Evolutionary conservation across 2,329 filamentous ascomycete species (phyloP).

Genomic region (Trichoderma pleuroti): DNA sequence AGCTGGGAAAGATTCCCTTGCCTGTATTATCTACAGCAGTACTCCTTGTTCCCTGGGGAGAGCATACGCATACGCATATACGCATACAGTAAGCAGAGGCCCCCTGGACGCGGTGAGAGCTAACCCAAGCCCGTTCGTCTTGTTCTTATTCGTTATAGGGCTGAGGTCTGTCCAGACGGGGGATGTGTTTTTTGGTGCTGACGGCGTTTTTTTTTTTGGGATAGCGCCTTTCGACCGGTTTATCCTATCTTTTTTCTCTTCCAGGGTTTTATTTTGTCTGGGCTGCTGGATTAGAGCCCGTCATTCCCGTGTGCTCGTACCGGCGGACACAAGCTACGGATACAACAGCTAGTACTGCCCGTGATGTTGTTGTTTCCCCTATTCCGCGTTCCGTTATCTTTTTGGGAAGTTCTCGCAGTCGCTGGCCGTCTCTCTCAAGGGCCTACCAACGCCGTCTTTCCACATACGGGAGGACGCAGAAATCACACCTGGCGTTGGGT

Average conservation of each 20-base stretch:
- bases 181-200: background rate
- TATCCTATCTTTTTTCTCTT: background rate
- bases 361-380: background rate
- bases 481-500: background rate
- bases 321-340: background rate
- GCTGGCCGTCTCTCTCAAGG: background rate
- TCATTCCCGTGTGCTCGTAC: background rate
- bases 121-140: background rate
- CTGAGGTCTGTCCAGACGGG: background rate
- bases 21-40: too few species aligned
- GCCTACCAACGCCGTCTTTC: background rate
- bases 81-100: background rate
- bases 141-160: background rate
- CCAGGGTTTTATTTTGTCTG: background rate
- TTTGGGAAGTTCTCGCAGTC: background rate
- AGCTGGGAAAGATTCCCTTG: background rate
- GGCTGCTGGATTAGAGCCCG: background rate
- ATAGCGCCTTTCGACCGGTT: background rate
- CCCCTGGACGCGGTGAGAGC: background rate
- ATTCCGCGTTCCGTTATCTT: background rate
- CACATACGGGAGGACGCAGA: background rate
- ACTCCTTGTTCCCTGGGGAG: background rate
- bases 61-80: background rate
- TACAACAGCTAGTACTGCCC: background rate
- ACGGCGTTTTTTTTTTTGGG: background rate